Evolutionary conservation across 148 eudicot genomes (phyloP).

Genomic region (Spergularia bocconei): DNA sequence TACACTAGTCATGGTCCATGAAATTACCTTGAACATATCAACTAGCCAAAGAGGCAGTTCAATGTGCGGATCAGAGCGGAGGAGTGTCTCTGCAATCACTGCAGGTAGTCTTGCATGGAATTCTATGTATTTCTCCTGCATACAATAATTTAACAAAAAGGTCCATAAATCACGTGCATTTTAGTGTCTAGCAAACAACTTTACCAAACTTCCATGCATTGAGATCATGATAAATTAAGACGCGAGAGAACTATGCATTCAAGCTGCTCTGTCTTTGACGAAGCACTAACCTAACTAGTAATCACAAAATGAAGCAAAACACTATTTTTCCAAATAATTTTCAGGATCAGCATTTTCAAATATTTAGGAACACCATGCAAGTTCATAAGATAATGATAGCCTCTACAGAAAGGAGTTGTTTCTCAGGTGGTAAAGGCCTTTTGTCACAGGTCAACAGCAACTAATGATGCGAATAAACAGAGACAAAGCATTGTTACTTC

Average conservation of each 20-base stretch:
- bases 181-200: not conserved
- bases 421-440: not conserved
- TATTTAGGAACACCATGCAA: not conserved
- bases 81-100: slow-evolving; percentile 92
- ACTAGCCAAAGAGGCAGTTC: slow-evolving; percentile 97
- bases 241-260: not conserved
- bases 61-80: slow-evolving; percentile 73
- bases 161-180: not conserved
- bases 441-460: not conserved
- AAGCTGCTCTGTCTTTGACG: not conserved
- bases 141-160: not conserved
- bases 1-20: not conserved
- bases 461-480: not conserved
- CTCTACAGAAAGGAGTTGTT: not conserved
- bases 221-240: not conserved
- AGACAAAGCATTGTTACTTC: too few species aligned
- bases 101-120: slow-evolving; percentile 78
- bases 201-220: not conserved
- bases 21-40: slow-evolving; percentile 78
- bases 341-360: not conserved
- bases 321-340: not conserved
- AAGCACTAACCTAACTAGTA: not conserved
- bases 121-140: slow-evolving; percentile 73
- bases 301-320: not conserved
- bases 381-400: not conserved